Percentiles rank a stretch among this genome's conserved stretches.
phyloP scores from a whole-genome alignment of 106 monocot species.

The Chionographis japonica region DNA sequence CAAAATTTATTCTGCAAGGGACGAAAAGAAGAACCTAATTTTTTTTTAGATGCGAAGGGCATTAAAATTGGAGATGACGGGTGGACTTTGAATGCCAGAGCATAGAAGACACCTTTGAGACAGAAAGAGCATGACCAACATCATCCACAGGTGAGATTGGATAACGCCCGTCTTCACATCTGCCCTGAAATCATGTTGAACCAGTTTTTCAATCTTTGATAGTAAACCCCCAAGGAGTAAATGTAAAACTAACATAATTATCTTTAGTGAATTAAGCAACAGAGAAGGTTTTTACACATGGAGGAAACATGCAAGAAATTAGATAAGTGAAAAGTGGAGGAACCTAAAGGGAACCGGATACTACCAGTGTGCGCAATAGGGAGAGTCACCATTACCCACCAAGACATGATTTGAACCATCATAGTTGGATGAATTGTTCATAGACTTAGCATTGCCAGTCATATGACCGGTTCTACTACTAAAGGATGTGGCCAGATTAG shows the following conservation, averaged over 20 bases:
- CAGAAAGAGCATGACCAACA: background rate
- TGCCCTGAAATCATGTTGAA: background rate
- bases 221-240: background rate
- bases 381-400: background rate
- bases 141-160: too few species aligned
- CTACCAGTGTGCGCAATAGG: background rate
- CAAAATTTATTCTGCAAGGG: background rate
- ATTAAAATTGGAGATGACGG: background rate
- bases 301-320: too few species aligned
- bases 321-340: background rate
- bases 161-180: background rate
- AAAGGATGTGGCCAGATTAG: background rate
- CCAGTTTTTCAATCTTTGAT: background rate
- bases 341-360: too few species aligned
- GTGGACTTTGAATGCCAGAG: slow-evolving; percentile 2
- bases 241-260: background rate
- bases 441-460: background rate
- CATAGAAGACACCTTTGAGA: background rate
- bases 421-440: background rate
- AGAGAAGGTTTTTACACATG: too few species aligned
- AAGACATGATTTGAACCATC: background rate
- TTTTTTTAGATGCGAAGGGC: background rate
- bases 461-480: background rate
- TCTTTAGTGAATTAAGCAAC: background rate
- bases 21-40: background rate